Evolutionary conservation across 768 basidiomycete genomes (phyloP).

Genomic region (Calvatia gigantea): DNA sequence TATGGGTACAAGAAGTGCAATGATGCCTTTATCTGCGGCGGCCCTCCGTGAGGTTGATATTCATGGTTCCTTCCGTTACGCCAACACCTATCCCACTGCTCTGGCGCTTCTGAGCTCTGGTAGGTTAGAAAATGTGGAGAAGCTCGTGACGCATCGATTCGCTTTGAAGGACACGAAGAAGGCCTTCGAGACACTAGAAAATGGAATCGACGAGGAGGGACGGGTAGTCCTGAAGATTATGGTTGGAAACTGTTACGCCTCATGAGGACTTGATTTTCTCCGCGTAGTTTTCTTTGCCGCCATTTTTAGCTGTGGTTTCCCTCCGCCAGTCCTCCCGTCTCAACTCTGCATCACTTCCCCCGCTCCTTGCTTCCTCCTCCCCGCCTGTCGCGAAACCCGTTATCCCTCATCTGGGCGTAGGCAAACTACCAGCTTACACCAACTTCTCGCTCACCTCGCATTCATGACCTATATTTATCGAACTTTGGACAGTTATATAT

Average conservation of each 20-base stretch:
- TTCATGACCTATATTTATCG: conserved; percentile 2
- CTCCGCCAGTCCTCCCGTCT: too few relatives aligned
- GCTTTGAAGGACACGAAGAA: conserved; percentile 56
- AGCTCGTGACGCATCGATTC: conserved; percentile 80
- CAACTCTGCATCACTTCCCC: too few relatives aligned
- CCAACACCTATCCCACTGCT: conserved; percentile 88
- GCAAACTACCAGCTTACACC: too few relatives aligned
- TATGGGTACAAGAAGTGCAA: conserved; percentile 86
- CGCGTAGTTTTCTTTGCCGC: background rate
- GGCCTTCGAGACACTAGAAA: conserved; percentile 80
- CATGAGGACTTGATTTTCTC: background rate
- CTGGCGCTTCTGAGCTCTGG: conserved; percentile 71
- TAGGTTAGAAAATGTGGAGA: conserved; percentile 57
- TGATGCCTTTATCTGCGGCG: conserved; percentile 80
- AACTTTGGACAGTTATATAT: conserved; percentile 10
- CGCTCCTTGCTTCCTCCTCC: too few relatives aligned
- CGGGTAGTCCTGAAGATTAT: conserved; percentile 89
- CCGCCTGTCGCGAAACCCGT: too few relatives aligned
- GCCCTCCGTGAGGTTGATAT: conserved; percentile 90
- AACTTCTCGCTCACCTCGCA: background rate
- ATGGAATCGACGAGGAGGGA: conserved; percentile 76
- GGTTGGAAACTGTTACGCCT: conserved; percentile 39
- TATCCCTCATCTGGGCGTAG: too few relatives aligned
- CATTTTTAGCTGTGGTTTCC: too few relatives aligned
- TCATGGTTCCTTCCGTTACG: conserved; percentile 87